These are phyloP conservation scores for Talaromyces sp. DNA, from an alignment of 2,329 filamentous ascomycete genomes.

Conservation along the genomic window DNA sequence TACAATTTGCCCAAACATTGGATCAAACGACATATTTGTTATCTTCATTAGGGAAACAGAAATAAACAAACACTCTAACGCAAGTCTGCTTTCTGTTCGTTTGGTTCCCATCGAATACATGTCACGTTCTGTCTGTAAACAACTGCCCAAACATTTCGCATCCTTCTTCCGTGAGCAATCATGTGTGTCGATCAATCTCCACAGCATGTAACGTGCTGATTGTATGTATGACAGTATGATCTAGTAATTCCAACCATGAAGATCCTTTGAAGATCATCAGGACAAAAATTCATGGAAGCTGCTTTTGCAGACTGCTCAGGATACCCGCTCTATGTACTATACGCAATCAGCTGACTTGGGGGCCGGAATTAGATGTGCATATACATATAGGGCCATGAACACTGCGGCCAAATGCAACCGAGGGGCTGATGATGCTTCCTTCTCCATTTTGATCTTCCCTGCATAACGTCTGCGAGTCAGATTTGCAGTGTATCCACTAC, in stretches of 20 bases:
- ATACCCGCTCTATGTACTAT: not conserved
- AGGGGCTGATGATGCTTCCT: not conserved
- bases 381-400: not conserved
- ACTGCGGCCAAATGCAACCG: not conserved
- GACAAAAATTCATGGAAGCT: not conserved
- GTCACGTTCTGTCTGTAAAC: not conserved
- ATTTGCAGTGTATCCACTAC: not conserved
- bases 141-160: not conserved
- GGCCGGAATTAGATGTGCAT: not conserved
- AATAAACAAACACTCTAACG: not conserved
- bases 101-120: not conserved
- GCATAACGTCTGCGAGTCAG: not conserved
- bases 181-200: not conserved
- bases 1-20: not conserved
- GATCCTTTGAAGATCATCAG: not conserved
- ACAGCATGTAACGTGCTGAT: not conserved
- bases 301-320: not conserved
- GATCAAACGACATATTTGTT: not conserved
- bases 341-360: not conserved
- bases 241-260: not conserved
- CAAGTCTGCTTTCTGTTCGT: not conserved
- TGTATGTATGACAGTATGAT: not conserved
- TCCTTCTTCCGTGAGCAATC: not conserved
- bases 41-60: not conserved
- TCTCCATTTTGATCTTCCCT: not conserved